Percentiles rank a stretch among this genome's conserved stretches.
Conservation (phyloP, 495 filamentous ascomycete genomes). For the Apodospora peruviana region DNA sequence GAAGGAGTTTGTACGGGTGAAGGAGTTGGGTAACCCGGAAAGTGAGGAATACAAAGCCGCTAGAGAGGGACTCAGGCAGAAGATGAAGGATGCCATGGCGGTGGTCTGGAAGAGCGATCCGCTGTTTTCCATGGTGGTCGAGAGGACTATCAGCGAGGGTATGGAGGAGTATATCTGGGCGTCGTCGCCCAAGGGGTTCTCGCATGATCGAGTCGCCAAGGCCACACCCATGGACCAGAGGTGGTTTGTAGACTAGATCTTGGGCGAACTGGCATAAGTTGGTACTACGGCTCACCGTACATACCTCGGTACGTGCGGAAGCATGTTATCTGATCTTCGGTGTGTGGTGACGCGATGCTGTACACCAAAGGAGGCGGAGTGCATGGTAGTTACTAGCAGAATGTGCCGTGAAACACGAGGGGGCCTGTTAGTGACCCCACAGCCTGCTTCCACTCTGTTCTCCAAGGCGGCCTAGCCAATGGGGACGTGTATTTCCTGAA, state of each 20-base stretch:
- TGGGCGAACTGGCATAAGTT: too few species aligned
- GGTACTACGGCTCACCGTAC: too few species aligned
- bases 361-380: too few species aligned
- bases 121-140: constrained; percentile 1
- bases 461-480: too few species aligned
- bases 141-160: neutral
- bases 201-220: neutral
- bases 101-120: neutral
- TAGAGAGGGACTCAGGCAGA: neutral
- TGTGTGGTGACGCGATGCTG: too few species aligned
- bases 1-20: neutral
- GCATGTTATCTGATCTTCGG: too few species aligned
- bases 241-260: constrained; percentile 6
- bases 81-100: neutral
- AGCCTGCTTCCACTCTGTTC: too few species aligned
- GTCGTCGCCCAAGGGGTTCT: neutral
- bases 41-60: constrained; percentile 1
- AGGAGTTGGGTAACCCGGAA: neutral
- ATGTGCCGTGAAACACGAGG: too few species aligned
- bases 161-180: constrained; percentile 12
- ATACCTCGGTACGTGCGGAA: too few species aligned
- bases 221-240: neutral
- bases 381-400: too few species aligned
- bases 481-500: too few species aligned
- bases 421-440: too few species aligned